Evolutionary conservation across 257 asterid genomes (phyloP), one percentile per base, ranked within the genome.

Genomic region (Sherardia arvensis): DNA sequence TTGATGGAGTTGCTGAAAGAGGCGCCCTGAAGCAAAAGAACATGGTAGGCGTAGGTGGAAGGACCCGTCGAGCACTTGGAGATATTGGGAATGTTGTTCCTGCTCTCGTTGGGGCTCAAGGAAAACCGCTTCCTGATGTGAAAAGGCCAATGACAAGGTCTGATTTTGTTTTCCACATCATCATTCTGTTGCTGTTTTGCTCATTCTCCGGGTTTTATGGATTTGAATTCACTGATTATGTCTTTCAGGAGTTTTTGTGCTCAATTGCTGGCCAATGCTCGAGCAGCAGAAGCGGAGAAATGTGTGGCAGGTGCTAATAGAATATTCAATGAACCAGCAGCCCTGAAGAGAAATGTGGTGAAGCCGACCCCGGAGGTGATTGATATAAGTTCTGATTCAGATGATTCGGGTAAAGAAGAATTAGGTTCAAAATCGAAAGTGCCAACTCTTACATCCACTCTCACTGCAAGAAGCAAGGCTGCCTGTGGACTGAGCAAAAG

Each of bases 51-150:
- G 97, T 76, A 56, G 84, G 83, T 47, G 84, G 83, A 69, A 88
- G 80, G 71, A 82, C 60, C 12, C 84, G 99, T 5, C 87, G 91
- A 11, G 96, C 95, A 0, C 94, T 92, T 3, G 94, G 91, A 0
- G 97, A 89, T 66, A 92, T 92, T 0, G 97, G 99, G 7, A 92
- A 92, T 71, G 25, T 84, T 27, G 97, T 81, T 11, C 66, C 90
- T 0, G 69, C 75, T 54, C 87, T 84, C 17, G 88, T 73, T n/a
- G 80, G 67, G 21, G 87, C 68, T 32, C 88, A 88, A 11, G 87
- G 83, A 49, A 91, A 91, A 70, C 90, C 82, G 11, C 77, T 80
- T 48, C 94, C 96, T 54, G 85, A 84, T 75, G 81, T 80, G 53
- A 56, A 85, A 77, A 83, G 94, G 64, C 96, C 97, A 4, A 76